Evolutionary conservation across 352 stramenopile species (phyloP).

Genomic region (Aphanomyces invadans): DNA sequence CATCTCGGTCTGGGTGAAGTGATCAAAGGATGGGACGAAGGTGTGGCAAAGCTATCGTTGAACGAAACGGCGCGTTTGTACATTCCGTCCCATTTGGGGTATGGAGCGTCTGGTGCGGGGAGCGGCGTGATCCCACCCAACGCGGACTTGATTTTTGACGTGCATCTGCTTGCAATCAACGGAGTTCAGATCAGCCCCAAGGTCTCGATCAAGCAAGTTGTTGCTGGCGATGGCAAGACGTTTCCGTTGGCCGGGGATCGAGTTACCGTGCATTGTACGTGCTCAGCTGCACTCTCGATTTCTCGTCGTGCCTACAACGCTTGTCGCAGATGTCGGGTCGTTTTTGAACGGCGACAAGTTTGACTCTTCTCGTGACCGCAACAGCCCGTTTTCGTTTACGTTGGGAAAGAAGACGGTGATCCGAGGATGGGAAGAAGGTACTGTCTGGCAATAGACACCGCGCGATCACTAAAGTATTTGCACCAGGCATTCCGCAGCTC

Average conservation of each 20-base stretch:
- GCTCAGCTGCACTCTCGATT: not conserved
- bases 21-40: conserved; percentile 22
- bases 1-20: conserved; percentile 16
- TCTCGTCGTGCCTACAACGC: no score
- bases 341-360: conserved; percentile 25
- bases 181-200: not conserved
- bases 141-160: conserved; percentile 24
- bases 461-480: not conserved
- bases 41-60: conserved; percentile 10
- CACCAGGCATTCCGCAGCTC: conserved; percentile 19
- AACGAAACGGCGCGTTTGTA: conserved; percentile 16
- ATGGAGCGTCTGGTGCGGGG: conserved; percentile 18
- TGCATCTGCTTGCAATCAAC: conserved; percentile 22
- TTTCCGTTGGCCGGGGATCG: conserved; percentile 1
- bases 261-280: conserved; percentile 16
- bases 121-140: conserved; percentile 14
- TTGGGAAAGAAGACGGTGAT: conserved; percentile 9
- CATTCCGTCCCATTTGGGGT: conserved; percentile 20
- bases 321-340: conserved; percentile 19
- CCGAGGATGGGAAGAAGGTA: conserved; percentile 15
- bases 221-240: conserved; percentile 5
- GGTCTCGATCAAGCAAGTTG: not conserved
- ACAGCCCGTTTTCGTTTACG: conserved; percentile 17
- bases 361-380: conserved; percentile 13
- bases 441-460: not conserved